A percentile compares a stretch with the other conserved stretches of the same genome.
These are phyloP conservation scores for Paramecium caudatum DNA, from an alignment of 73 alveolate genomes.

Conservation along the genomic window DNA sequence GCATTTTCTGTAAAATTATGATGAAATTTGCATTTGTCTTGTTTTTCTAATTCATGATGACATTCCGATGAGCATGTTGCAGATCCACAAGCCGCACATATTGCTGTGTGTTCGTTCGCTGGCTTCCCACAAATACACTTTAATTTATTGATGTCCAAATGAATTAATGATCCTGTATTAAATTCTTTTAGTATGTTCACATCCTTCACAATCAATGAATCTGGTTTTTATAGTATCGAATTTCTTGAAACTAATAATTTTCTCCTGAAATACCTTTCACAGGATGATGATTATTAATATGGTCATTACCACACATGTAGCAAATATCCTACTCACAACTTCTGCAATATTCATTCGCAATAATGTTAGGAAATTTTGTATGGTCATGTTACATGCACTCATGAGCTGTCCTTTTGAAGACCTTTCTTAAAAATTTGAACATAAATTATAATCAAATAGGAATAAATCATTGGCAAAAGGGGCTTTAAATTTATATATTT, in stretches of 20 bases:
- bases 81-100: slow-evolving; percentile 52
- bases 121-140: slow-evolving; percentile 46
- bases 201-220: not conserved
- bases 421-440: not conserved
- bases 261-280: not conserved
- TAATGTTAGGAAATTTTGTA: not conserved
- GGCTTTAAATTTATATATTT: too few relatives aligned
- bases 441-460: too few relatives aligned
- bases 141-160: slow-evolving; percentile 15
- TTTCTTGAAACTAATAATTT: not conserved
- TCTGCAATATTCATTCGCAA: slow-evolving; percentile 40
- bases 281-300: not conserved
- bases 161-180: slow-evolving; percentile 15
- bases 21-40: slow-evolving; percentile 8
- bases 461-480: too few relatives aligned
- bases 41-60: not conserved
- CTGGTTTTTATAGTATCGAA: not conserved
- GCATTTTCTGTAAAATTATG: slow-evolving; percentile 31
- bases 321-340: slow-evolving; percentile 2
- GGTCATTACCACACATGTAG: slow-evolving; percentile 55
- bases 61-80: slow-evolving; percentile 22
- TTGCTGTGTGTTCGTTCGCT: slow-evolving; percentile 31
- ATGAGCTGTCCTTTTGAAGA: not conserved
- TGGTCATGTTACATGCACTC: slow-evolving; percentile 13
- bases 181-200: not conserved